phyloP scores from a whole-genome alignment of 148 eudicot genomes.

The Suaeda aralocaspica region DNA sequence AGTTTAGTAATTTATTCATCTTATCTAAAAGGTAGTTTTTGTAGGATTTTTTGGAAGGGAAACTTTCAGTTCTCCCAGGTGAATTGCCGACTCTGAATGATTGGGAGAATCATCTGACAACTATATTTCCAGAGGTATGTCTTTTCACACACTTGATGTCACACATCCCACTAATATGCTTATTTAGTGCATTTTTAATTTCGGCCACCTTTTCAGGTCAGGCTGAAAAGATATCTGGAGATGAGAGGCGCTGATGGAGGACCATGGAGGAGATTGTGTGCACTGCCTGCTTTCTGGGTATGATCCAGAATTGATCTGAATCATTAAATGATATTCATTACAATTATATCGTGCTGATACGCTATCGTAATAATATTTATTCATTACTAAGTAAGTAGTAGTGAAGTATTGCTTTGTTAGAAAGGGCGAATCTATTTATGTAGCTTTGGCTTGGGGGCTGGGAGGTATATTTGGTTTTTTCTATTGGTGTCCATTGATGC shows the following conservation, averaged over 20 bases:
- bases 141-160: constrained; percentile 1
- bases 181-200: constrained; percentile 1
- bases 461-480: neutral
- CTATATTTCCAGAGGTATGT: constrained; percentile 93
- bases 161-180: neutral
- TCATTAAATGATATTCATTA: no score
- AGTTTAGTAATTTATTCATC: neutral
- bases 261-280: constrained; percentile 96
- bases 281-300: constrained; percentile 99
- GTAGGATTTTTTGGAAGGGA: constrained; percentile 90
- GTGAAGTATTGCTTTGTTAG: no score
- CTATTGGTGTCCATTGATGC: neutral
- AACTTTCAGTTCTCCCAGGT: constrained; percentile 87
- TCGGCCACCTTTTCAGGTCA: constrained; percentile 57
- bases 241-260: constrained; percentile 99
- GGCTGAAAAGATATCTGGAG: constrained; percentile 92
- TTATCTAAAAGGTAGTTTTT: neutral
- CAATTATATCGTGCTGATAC: no score
- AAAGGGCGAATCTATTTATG: no score
- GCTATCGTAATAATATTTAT: no score
- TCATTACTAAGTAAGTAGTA: no score
- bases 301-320: constrained; percentile 10
- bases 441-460: neutral
- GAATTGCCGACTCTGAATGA: constrained; percentile 84
- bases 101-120: constrained; percentile 99